A percentile compares a stretch with the other conserved stretches of the same genome.
Evolutionary conservation across 116 monocot genomes (phyloP).

Genomic region (Posidonia oceanica): DNA sequence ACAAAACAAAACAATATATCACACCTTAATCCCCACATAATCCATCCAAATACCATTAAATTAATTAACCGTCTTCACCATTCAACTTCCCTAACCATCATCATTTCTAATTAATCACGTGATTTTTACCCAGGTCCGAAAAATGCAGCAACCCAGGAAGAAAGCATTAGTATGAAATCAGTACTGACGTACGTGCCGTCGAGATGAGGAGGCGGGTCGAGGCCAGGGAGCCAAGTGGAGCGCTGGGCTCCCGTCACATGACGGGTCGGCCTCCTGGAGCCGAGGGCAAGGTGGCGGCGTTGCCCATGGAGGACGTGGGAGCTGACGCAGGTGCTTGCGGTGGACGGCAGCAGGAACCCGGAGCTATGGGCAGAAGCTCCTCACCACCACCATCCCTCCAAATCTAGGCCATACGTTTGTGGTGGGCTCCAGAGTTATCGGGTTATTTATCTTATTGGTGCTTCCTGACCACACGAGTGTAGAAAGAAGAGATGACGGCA

Average conservation of each 20-base stretch:
- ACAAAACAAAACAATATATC: background rate
- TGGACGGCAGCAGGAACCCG: background rate
- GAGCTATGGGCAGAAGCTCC: too few species aligned
- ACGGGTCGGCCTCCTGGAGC: background rate
- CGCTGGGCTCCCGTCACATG: slow-evolving; percentile 26
- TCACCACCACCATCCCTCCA: too few species aligned
- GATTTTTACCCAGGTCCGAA: background rate
- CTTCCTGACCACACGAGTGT: too few species aligned
- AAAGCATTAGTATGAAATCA: background rate
- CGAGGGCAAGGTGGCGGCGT: background rate
- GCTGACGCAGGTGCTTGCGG: background rate
- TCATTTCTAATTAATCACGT: too few species aligned
- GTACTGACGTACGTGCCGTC: slow-evolving; percentile 48
- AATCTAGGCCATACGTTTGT: too few species aligned
- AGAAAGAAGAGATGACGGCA: too few species aligned
- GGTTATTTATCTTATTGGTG: too few species aligned
- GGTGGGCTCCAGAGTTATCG: too few species aligned
- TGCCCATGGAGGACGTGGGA: background rate
- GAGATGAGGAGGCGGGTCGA: slow-evolving; percentile 68
- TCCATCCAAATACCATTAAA: too few species aligned
- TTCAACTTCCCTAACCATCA: too few species aligned
- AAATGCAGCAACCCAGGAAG: background rate
- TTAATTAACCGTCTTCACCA: too few species aligned
- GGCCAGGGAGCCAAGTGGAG: slow-evolving; percentile 64
- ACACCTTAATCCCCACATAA: background rate